Evolutionary conservation across 345 rosid species (phyloP).

Genomic region (Microthlaspi erraticum): DNA sequence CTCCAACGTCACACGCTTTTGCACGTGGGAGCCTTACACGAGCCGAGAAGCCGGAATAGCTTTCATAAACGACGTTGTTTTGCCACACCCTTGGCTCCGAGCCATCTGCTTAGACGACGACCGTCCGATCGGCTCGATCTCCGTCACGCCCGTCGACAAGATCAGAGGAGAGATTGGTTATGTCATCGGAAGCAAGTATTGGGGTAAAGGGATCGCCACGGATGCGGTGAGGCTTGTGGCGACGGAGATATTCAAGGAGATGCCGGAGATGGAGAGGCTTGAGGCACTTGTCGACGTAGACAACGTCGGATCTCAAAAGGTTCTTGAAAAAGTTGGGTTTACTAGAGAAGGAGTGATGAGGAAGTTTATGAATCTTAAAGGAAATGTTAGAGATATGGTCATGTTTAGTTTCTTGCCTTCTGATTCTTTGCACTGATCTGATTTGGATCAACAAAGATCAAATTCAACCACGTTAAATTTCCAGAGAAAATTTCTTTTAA

Average conservation of each 20-base stretch:
- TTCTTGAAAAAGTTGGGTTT: conserved; percentile 73
- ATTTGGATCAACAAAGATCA: conserved; percentile 5
- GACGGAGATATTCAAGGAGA: conserved; percentile 53
- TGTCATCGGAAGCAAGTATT: conserved; percentile 51
- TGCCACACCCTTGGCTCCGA: conserved; percentile 63
- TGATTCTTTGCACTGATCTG: conserved; percentile 45
- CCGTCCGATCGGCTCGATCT: conserved; percentile 59
- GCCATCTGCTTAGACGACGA: conserved; percentile 61
- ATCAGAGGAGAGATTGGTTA: conserved; percentile 66
- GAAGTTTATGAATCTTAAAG: conserved; percentile 52
- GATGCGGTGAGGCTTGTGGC: conserved; percentile 57
- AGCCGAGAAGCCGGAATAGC: conserved; percentile 54
- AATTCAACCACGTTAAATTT: background rate
- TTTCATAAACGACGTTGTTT: conserved; percentile 41
- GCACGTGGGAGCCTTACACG: conserved; percentile 62
- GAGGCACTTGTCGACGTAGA: conserved; percentile 67
- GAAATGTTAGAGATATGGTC: conserved; percentile 58
- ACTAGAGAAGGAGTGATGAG: conserved; percentile 66
- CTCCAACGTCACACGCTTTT: conserved; percentile 52
- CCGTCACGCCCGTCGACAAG: conserved; percentile 52
- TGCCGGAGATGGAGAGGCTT: conserved; percentile 61
- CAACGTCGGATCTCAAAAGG: conserved; percentile 66
- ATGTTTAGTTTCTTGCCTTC: conserved; percentile 66
- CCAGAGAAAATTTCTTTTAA: background rate
- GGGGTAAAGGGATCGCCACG: conserved; percentile 69